Conservation (phyloP, 768 basidiomycete species). For the Boletus insuetus region DNA sequence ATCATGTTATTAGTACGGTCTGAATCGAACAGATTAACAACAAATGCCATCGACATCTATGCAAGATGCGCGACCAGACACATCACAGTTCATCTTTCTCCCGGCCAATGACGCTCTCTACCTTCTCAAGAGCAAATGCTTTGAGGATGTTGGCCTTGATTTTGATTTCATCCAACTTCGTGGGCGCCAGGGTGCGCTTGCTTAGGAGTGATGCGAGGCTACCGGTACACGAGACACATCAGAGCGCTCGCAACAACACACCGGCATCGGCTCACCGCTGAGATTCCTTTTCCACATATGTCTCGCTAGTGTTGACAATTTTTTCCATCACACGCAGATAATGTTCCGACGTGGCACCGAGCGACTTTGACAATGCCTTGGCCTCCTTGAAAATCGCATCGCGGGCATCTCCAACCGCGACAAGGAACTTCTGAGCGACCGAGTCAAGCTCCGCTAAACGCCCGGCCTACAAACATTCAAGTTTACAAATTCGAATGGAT, state of each 20-base stretch:
- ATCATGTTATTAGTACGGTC: conserved; percentile 16
- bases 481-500: background rate
- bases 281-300: conserved; percentile 82
- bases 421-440: conserved; percentile 74
- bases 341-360: conserved; percentile 59
- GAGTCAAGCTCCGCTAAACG: conserved; percentile 73
- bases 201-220: conserved; percentile 75
- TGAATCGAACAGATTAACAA: conserved; percentile 14
- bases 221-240: conserved; percentile 4
- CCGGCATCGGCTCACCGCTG: conserved; percentile 54
- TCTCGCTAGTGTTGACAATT: conserved; percentile 63
- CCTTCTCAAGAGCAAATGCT: conserved; percentile 49
- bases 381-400: conserved; percentile 68
- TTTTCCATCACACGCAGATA: conserved; percentile 93
- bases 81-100: conserved; percentile 44
- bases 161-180: conserved; percentile 91
- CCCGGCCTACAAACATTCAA: conserved; percentile 60
- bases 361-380: conserved; percentile 41
- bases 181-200: conserved; percentile 71
- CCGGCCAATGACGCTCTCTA: conserved; percentile 31
- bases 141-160: conserved; percentile 84
- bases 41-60: conserved; percentile 14
- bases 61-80: background rate
- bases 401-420: conserved; percentile 53
- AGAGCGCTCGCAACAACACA: background rate